Conservation (phyloP, 2,329 filamentous ascomycete species). For the Xenosphaeropsis pyriputrescens region DNA sequence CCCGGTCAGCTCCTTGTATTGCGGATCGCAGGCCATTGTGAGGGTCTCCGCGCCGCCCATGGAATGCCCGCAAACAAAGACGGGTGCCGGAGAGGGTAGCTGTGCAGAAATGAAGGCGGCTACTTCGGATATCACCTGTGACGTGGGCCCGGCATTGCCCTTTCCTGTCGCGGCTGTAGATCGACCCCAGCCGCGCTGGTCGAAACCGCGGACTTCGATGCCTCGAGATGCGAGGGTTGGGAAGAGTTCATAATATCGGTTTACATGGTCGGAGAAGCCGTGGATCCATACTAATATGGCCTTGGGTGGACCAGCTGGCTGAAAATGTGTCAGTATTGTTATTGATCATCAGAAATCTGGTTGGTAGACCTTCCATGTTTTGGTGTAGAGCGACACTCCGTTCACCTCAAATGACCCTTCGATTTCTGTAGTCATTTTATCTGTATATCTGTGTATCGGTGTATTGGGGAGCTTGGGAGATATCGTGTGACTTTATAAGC, state of each 20-base stretch:
- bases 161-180: constrained; percentile 47
- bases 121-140: constrained; percentile 61
- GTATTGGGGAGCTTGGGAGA: too few species aligned
- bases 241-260: constrained; percentile 65
- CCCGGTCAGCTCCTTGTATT: constrained; percentile 36
- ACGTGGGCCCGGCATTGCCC: constrained; percentile 62
- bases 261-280: constrained; percentile 78
- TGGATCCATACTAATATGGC: constrained; percentile 75
- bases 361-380: constrained; percentile 16
- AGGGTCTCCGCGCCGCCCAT: constrained; percentile 79
- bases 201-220: constrained; percentile 65
- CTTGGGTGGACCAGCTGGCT: constrained; percentile 21
- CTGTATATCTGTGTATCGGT: too few species aligned
- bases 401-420: constrained; percentile 17
- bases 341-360: background rate
- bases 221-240: constrained; percentile 51
- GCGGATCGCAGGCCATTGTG: constrained; percentile 35
- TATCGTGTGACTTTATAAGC: too few species aligned
- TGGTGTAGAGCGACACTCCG: constrained; percentile 16
- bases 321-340: background rate
- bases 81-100: constrained; percentile 35
- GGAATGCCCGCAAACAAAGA: constrained; percentile 81
- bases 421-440: constrained; percentile 15
- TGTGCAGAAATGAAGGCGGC: constrained; percentile 56
- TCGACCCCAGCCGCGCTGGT: constrained; percentile 82